These are phyloP conservation scores for Populus alba DNA, from an alignment of 345 rosid species.

Conservation along the genomic window DNA sequence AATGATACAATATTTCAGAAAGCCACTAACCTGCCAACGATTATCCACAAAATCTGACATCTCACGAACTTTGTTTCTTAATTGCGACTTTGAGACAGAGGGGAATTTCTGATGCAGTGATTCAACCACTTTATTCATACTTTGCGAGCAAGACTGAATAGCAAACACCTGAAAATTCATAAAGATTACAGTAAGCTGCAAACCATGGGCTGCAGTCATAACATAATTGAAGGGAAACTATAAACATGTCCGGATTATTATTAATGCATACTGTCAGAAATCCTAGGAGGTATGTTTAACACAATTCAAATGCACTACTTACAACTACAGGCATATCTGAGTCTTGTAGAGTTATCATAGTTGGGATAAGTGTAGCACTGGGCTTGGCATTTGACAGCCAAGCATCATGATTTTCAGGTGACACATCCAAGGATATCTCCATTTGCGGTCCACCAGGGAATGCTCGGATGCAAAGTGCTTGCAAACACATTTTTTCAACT, in stretches of 20 bases:
- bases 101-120: constrained; percentile 64
- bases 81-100: constrained; percentile 63
- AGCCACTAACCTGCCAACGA: constrained; percentile 82
- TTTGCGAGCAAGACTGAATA: constrained; percentile 64
- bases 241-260: background rate
- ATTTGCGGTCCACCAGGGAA: constrained; percentile 43
- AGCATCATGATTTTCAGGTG: constrained; percentile 46
- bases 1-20: too few relatives aligned
- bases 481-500: constrained; percentile 68
- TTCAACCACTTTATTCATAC: constrained; percentile 64
- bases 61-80: constrained; percentile 76
- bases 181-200: constrained; percentile 24
- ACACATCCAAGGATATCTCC: constrained; percentile 37
- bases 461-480: constrained; percentile 55
- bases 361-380: constrained; percentile 35
- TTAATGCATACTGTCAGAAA: background rate
- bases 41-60: constrained; percentile 73
- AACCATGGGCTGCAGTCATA: background rate
- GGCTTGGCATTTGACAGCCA: constrained; percentile 29
- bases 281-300: background rate
- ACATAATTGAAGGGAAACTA: background rate
- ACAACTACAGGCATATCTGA: constrained; percentile 59
- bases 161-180: constrained; percentile 55
- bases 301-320: constrained; percentile 22
- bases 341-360: constrained; percentile 41